Conservation (phyloP, 2,329 filamentous ascomycete genomes). For the Claviceps paspali region DNA sequence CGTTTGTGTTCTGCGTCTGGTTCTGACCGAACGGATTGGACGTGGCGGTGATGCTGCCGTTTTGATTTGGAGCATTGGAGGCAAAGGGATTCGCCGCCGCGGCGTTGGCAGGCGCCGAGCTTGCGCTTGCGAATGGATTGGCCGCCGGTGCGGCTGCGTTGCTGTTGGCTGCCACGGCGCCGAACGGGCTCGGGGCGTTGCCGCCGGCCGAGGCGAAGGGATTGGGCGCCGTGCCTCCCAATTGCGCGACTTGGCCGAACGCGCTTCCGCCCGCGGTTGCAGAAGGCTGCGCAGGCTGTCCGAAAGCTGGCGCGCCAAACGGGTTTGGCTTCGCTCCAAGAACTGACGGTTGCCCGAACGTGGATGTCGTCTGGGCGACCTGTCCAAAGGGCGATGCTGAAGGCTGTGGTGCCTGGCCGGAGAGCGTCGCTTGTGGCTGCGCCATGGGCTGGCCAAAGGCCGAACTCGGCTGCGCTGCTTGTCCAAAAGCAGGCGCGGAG, state of each 20-base stretch:
- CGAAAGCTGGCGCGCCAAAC: slow-evolving; percentile 20
- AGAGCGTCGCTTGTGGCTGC: slow-evolving; percentile 14
- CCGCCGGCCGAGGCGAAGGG: slow-evolving; percentile 17
- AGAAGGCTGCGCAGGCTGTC: slow-evolving; percentile 18
- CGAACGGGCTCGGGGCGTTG: slow-evolving; percentile 12
- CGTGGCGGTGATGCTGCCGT: not conserved
- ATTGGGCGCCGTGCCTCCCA: slow-evolving; percentile 24
- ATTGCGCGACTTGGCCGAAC: slow-evolving; percentile 20
- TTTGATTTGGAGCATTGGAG: slow-evolving; percentile 2
- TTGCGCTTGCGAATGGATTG: slow-evolving; percentile 14
- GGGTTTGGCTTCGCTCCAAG: slow-evolving; percentile 19
- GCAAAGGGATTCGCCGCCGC: slow-evolving; percentile 16
- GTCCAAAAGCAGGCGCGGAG: slow-evolving; percentile 18
- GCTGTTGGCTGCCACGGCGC: slow-evolving; percentile 8
- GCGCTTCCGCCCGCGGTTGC: slow-evolving; percentile 3
- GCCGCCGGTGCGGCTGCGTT: slow-evolving; percentile 7
- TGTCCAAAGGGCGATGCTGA: slow-evolving; percentile 26
- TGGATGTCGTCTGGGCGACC: slow-evolving; percentile 14
- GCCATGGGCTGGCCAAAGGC: slow-evolving; percentile 18
- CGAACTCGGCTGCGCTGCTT: slow-evolving; percentile 18
- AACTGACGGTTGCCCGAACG: slow-evolving; percentile 26
- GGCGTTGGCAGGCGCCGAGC: not conserved
- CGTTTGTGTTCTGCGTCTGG: slow-evolving; percentile 5
- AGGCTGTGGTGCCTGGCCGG: slow-evolving; percentile 27
- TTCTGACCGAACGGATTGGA: slow-evolving; percentile 10